Evolutionary conservation across 2,329 filamentous ascomycete species (phyloP).

Genomic region (Cladobotryum mycophilum): DNA sequence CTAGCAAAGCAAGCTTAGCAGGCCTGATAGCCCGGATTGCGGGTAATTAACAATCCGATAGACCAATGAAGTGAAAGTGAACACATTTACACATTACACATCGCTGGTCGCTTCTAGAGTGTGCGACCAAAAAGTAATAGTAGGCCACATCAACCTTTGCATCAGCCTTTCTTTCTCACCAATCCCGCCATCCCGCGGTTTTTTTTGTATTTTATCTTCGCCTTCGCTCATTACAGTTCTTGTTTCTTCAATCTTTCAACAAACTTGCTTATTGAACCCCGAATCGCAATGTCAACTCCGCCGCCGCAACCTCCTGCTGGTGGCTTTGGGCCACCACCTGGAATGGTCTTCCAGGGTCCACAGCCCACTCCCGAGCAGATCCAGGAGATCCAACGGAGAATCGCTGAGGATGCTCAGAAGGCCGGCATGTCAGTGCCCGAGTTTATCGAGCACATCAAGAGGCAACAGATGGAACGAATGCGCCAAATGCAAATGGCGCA

Average conservation of each 20-base stretch:
- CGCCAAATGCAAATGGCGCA: constrained; percentile 40
- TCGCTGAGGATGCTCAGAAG: constrained; percentile 76
- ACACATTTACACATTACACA: constrained; percentile 32
- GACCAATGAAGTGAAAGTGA: constrained; percentile 24
- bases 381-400: constrained; percentile 71
- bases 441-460: constrained; percentile 67
- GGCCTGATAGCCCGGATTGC: constrained; percentile 11
- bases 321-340: constrained; percentile 25
- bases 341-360: constrained; percentile 28
- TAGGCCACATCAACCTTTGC: constrained; percentile 8
- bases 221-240: neutral
- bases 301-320: constrained; percentile 16
- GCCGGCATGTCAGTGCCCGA: constrained; percentile 78
- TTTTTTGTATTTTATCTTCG: constrained; percentile 11
- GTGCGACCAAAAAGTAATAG: constrained; percentile 5
- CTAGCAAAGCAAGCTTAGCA: neutral
- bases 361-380: constrained; percentile 79
- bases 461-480: constrained; percentile 46
- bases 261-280: neutral
- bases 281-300: constrained; percentile 23
- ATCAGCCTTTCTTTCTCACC: neutral
- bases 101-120: constrained; percentile 5
- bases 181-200: constrained; percentile 3
- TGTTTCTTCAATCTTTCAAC: too few species aligned
- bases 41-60: constrained; percentile 26